Percentiles rank a stretch among this genome's conserved stretches.
Evolutionary conservation across 129 eudicot genomes (phyloP).

Genomic region (Ambrosia artemisiifolia): DNA sequence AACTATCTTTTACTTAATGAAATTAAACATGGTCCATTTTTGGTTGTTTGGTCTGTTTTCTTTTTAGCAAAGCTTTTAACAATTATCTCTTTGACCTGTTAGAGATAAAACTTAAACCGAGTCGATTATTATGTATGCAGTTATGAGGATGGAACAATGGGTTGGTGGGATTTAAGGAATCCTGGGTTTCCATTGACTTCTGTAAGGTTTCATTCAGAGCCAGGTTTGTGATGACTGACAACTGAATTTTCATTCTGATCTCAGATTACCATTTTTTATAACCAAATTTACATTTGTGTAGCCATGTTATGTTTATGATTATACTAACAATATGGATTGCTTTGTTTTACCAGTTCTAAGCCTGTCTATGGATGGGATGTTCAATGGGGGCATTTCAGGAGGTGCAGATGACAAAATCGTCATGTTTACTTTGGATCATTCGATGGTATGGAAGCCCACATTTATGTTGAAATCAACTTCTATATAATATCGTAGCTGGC

Average conservation of each 20-base stretch:
- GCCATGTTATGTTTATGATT: background rate
- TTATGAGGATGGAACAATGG: constrained; percentile 84
- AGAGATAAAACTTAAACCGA: background rate
- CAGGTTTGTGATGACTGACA: constrained; percentile 43
- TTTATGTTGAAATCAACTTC: constrained; percentile 13
- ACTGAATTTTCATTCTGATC: background rate
- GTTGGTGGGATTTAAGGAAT: constrained; percentile 94
- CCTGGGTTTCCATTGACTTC: constrained; percentile 54
- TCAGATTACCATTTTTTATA: background rate
- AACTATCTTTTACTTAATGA: background rate
- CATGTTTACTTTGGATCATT: constrained; percentile 53
- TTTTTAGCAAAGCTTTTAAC: background rate
- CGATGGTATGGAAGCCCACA: constrained; percentile 39
- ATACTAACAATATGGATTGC: background rate
- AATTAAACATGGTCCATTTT: background rate
- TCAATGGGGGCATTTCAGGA: constrained; percentile 75
- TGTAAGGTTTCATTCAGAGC: constrained; percentile 74
- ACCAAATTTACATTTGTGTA: background rate
- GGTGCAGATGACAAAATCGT: constrained; percentile 74
- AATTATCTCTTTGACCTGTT: background rate
- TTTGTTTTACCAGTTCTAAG: constrained; percentile 47
- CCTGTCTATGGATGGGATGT: constrained; percentile 52
- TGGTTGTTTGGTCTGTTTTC: background rate
- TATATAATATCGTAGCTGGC: background rate
- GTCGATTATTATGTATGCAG: constrained; percentile 23